A percentile compares a stretch with the other conserved stretches of the same genome.
Evolutionary conservation across 1,284 basidiomycete species (phyloP).

Genomic region (Ganoderma boninense): DNA sequence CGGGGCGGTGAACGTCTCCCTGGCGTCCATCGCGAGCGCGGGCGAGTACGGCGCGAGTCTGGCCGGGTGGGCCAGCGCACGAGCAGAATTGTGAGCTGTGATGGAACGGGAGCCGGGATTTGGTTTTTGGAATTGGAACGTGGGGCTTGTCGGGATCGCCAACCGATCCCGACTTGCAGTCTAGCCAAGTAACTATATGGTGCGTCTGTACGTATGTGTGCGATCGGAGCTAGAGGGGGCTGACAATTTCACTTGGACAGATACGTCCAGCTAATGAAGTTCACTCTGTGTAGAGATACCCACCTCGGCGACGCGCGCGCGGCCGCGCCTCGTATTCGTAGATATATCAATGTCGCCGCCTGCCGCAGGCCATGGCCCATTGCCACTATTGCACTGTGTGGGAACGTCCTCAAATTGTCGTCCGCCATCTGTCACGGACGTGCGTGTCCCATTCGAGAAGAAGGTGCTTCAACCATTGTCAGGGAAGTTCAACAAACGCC

Average conservation of each 20-base stretch:
- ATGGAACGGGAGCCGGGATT: background rate
- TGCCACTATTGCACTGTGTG: background rate
- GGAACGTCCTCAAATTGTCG: background rate
- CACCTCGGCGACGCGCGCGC: background rate
- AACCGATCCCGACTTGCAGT: background rate
- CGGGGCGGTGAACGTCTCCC: conserved; percentile 25
- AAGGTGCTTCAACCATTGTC: background rate
- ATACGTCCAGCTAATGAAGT: conserved; percentile 10
- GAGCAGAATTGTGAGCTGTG: conserved; percentile 19
- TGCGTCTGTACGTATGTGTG: background rate
- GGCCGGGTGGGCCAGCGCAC: background rate
- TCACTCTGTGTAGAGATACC: conserved; percentile 15
- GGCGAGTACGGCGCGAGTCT: conserved; percentile 18
- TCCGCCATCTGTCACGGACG: background rate
- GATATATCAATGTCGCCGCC: background rate
- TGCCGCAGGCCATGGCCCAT: background rate
- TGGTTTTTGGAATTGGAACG: background rate
- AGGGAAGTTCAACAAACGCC: background rate
- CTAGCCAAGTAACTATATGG: conserved; percentile 3
- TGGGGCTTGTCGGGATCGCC: background rate
- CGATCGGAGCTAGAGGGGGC: background rate
- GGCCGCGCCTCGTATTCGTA: background rate
- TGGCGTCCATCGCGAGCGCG: conserved; percentile 26
- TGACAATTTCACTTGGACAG: background rate
- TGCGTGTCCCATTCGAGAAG: background rate